Percentiles rank a stretch among this genome's conserved stretches.
Conservation (phyloP, 2,329 filamentous ascomycete species). For the Cladobotryum mycophilum region DNA sequence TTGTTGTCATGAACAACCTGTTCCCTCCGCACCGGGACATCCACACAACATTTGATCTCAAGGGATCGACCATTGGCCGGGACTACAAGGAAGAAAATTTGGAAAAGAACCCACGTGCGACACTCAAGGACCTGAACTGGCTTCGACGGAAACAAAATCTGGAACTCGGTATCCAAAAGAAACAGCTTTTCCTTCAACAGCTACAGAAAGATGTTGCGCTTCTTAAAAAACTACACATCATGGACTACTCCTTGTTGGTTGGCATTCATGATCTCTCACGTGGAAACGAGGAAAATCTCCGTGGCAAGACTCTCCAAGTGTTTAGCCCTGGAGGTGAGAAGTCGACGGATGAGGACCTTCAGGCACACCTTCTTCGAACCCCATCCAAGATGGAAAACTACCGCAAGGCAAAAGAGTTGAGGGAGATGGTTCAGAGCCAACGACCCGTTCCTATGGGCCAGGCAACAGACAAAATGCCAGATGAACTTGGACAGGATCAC, state of each 20-base stretch:
- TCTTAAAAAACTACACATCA: constrained; percentile 84
- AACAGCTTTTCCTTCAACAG: constrained; percentile 80
- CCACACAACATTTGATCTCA: constrained; percentile 92
- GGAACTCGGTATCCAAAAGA: constrained; percentile 85
- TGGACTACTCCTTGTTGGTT: constrained; percentile 96
- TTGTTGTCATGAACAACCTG: constrained; percentile 99
- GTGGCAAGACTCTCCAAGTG: constrained; percentile 81
- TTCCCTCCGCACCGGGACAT: constrained; percentile 97
- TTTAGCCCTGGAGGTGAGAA: constrained; percentile 81
- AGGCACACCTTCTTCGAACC: constrained; percentile 70
- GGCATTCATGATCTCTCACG: constrained; percentile 87
- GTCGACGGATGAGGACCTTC: constrained; percentile 49
- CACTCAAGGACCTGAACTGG: constrained; percentile 97
- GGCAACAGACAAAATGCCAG: constrained; percentile 78
- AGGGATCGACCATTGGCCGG: constrained; percentile 90
- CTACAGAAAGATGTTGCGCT: constrained; percentile 81
- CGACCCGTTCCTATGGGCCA: constrained; percentile 89
- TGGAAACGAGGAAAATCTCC: constrained; percentile 92
- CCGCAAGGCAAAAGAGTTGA: constrained; percentile 81
- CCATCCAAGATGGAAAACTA: constrained; percentile 90
- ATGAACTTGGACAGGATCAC: constrained; percentile 72
- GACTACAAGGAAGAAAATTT: constrained; percentile 87
- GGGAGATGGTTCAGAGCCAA: constrained; percentile 88
- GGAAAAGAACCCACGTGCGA: constrained; percentile 82
- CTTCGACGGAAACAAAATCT: constrained; percentile 76